Evolutionary conservation across 1,139 yeast species (phyloP), one percentile per base, ranked within the genome.

Genomic region (Meyerozyma carpophila): DNA sequence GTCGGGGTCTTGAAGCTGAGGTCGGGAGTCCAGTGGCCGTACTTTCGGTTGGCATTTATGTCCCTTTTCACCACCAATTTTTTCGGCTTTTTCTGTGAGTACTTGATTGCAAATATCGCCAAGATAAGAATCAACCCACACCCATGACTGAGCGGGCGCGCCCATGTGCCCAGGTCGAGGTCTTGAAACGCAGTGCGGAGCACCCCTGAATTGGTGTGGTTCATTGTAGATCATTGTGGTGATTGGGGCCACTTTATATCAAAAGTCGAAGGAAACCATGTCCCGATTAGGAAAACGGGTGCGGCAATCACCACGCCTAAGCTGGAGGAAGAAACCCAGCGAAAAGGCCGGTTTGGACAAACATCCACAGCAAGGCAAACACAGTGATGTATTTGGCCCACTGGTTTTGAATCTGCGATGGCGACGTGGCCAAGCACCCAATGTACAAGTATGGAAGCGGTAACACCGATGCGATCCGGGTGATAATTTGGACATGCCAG

Each of bases 401-500:
- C 40, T 41, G 46, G 44, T 32, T 43, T 36, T 9, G 40, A 27
- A 43, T 46, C 37, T 40, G 42, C 43, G 41, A 47, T 48, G 43
- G 51, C 41, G 44, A 66, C 28, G 45, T 58, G 46, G 44, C 66
- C 65, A 57, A 40, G 10, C 52, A 50, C 1, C 86, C 82, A 29
- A 84, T 59, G 50, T 77, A 84, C 96, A 95, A 88, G 54, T 81
- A 76, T 44, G 80, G 75, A 8, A 86, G 58, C 0, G 97, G 97
- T 39, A 86, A 61, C 54, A 89, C 88, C 8, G 94, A 76, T 8
- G 84, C 78, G 5, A 91, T 77, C 43, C 98, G 72, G 40, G 87
- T 88, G 46, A 91, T 70, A 37, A 91, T 89, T 62, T 93, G 98
- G 34, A 84, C 86, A 59, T 93, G 93, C 79, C 94, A 85, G 50